Base-by-base conservation (phyloP, 176 grass and related monocot species). In the Aegilops longissima region DNA sequence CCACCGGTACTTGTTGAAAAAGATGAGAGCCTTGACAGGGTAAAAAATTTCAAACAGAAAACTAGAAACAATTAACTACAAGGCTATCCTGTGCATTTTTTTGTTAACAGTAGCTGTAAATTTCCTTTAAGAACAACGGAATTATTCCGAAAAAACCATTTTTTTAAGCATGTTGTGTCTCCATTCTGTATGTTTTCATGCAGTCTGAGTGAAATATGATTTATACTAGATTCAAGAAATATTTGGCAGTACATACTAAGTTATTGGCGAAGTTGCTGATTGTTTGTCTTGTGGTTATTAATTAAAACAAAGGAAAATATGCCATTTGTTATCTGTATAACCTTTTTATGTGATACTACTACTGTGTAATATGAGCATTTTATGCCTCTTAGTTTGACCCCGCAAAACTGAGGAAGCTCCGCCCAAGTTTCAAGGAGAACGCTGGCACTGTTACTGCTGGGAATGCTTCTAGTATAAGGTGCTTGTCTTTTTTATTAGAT, bases 361-460 rank as follows among this genome's bases (percentile, higher is more conserved):
- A 44, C 21, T 2, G 3, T 73, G 13, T 61, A 73, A 83, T 61
- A 20, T 62, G 52, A 73, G 69, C 23, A 61, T 20, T 34, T 8
- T 66, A 18, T 52, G 8, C 81, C 42, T 90, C 16, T 71, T 83
- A 98, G 95, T 98, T 98, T 92, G 95, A 98, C 79, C 89, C 95
- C 59, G 83, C 44, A 58, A 98, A 98, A 88, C 78, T 95, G 71
- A 93, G 82, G 89, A 98, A 98, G 84, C 95, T 98, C 58, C 89
- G 89, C n/a, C 80, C 95, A 88, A 98, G 95, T 93, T 98, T 98
- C 85, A 98, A 95, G 85, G 93, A 95, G 24, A 95, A 92, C 29
- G 73, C 72, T 64, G 95, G 93, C 11, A 98, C 89, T 23, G 93
- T 98, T 84, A 98, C 95, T 72, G 93, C 95, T 84, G 95, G 95